phyloP scores from a whole-genome alignment of 108 stramenopile genomes.

The Ochromonas danica region DNA sequence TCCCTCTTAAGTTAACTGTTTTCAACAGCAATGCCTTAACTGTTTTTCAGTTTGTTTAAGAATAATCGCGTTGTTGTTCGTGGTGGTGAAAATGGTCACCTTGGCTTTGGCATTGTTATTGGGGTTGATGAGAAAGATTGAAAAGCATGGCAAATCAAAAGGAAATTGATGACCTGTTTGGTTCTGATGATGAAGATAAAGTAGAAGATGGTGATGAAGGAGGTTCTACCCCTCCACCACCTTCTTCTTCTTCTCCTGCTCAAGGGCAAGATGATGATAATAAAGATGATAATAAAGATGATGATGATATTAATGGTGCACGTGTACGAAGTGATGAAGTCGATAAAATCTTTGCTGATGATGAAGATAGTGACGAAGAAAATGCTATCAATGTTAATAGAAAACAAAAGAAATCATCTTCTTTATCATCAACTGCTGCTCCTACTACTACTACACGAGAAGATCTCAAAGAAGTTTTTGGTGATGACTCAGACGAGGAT shows the following conservation, averaged over 20 bases:
- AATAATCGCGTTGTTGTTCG: no score
- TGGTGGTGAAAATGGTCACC: no score
- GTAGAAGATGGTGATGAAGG: not conserved
- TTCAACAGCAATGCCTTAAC: no score
- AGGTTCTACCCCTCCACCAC: not conserved
- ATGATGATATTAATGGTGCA: no score
- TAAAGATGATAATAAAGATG: not conserved
- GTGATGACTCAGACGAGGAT: not conserved
- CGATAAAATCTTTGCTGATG: not conserved
- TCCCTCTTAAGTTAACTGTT: no score
- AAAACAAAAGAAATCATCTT: not conserved
- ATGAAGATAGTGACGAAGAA: slow-evolving; percentile 18
- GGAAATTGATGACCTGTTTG: not conserved
- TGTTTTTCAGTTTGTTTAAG: no score
- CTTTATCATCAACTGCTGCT: not conserved
- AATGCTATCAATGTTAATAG: not conserved
- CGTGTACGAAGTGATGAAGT: not conserved
- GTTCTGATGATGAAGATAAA: not conserved
- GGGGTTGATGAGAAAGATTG: no score
- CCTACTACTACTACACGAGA: not conserved
- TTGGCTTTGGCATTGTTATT: no score
- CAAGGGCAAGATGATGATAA: not conserved
- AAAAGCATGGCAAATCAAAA: no score
- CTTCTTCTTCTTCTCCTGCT: not conserved
- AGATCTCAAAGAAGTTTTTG: not conserved